These are phyloP conservation scores for Amanita inopinata DNA, from an alignment of 768 basidiomycete species.

Conservation along the genomic window DNA sequence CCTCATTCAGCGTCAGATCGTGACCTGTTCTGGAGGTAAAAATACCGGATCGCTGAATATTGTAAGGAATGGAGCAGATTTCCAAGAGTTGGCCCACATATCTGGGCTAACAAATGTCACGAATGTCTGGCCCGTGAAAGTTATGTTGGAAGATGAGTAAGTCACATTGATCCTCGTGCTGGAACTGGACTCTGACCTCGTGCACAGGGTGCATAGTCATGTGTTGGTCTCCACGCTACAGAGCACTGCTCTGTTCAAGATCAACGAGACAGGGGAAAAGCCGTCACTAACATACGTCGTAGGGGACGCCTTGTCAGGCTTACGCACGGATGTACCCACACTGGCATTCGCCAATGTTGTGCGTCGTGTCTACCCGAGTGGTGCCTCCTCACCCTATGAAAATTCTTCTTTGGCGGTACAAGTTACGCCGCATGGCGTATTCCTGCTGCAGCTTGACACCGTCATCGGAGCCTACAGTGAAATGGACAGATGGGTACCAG, in stretches of 20 bases:
- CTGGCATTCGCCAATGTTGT: conserved; percentile 54
- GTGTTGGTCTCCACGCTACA: conserved; percentile 52
- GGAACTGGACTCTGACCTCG: background rate
- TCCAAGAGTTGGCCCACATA: conserved; percentile 51
- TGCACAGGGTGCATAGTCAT: conserved; percentile 41
- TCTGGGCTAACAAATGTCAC: conserved; percentile 49
- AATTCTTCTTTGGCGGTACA: conserved; percentile 59
- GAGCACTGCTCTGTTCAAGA: conserved; percentile 42
- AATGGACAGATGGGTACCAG: conserved; percentile 31
- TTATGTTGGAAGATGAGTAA: conserved; percentile 38
- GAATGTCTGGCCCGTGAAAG: conserved; percentile 52
- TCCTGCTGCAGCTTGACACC: conserved; percentile 47
- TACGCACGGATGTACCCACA: conserved; percentile 44
- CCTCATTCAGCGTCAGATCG: conserved; percentile 52
- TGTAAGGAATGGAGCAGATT: conserved; percentile 75
- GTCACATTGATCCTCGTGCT: conserved; percentile 15
- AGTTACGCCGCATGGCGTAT: conserved; percentile 50
- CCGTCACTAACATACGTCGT: conserved; percentile 34
- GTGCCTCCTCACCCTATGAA: conserved; percentile 21
- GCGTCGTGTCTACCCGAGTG: conserved; percentile 20
- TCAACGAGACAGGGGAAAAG: conserved; percentile 29
- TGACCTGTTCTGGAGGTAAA: conserved; percentile 78
- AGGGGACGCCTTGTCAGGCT: conserved; percentile 24
- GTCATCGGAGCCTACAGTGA: conserved; percentile 29
- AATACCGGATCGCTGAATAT: conserved; percentile 71